Percentiles rank a stretch among this genome's conserved stretches.
Evolutionary conservation across 139 green algal species (phyloP).

Genomic region (Picochlorum sp.): DNA sequence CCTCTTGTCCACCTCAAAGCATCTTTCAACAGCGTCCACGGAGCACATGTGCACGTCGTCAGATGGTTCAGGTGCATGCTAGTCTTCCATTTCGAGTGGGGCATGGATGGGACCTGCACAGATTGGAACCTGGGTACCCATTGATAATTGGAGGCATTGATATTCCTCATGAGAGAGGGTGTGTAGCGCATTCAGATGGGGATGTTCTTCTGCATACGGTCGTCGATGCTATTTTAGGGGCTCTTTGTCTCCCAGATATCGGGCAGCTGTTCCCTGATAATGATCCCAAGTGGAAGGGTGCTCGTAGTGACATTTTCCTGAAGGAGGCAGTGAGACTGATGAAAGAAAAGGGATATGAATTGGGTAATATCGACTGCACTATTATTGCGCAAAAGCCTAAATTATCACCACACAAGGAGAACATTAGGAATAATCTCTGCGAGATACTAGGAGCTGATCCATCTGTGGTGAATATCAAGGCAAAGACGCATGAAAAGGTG

Average conservation of each 20-base stretch:
- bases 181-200: slow-evolving; percentile 93
- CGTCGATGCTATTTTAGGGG: slow-evolving; percentile 92
- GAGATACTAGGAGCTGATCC: slow-evolving; percentile 61
- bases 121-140: slow-evolving; percentile 79
- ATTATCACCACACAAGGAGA: slow-evolving; percentile 93
- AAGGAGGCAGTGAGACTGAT: slow-evolving; percentile 50
- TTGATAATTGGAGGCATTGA: slow-evolving; percentile 93
- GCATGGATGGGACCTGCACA: slow-evolving; percentile 86
- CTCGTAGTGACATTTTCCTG: slow-evolving; percentile 83
- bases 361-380: slow-evolving; percentile 95
- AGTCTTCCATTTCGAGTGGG: slow-evolving; percentile 62
- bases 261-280: slow-evolving; percentile 98
- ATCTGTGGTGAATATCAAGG: slow-evolving; percentile 75
- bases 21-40: not conserved
- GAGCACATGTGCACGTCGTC: not conserved
- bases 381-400: slow-evolving; percentile 96
- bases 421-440: slow-evolving; percentile 73
- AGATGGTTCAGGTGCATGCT: slow-evolving; percentile 5
- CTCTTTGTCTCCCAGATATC: slow-evolving; percentile 93
- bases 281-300: slow-evolving; percentile 95
- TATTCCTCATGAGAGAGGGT: slow-evolving; percentile 91
- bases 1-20: too few species aligned
- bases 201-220: slow-evolving; percentile 38
- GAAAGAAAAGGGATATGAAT: slow-evolving; percentile 28
- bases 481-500: slow-evolving; percentile 99